Evolutionary conservation across 352 stramenopile species (phyloP), one percentile per base, ranked within the genome.

Genomic region (Phytophthora sojae): DNA sequence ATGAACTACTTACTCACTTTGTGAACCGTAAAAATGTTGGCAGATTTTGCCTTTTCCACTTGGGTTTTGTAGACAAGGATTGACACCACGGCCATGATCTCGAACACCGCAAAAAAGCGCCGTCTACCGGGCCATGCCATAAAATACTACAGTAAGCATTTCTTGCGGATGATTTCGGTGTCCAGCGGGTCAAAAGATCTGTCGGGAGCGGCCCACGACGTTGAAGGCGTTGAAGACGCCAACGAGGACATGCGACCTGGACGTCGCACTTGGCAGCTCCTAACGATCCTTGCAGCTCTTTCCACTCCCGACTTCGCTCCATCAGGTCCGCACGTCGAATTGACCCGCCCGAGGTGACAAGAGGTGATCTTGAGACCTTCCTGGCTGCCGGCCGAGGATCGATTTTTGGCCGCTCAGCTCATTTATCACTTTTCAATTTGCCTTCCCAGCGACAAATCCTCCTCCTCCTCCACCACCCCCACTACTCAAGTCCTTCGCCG

Each of bases 391-490:
- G 21, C 30, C 30, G 4, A 39, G 32, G 9, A 57, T 47, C 51
- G 57, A 50, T 21, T 3, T 3, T 44, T 44, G 49, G 50, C 47
- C 32, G 30, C 21, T 9, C 57, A 45, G 32, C 49, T 12, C 9
- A 50, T 60, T 23, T 42, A 42, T 80, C 73, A 80, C 62, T 78
- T 47, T 61, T 51, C 66, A 81, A 78, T 78, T 78, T 73, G 64
- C 74, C 66, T 71, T 37, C 63, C 66, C 66, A 72, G 42, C 74
- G 74, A 76, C 69, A 78, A 78, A 77, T 80, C 64, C 65, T 32
- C 50, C 39, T 21, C 14, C 39, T 17, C 39, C 55, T 32, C 54
- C 23, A 61, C 53, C 44, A 39, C 53, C 54, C n/a, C 45, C 37
- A 19, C 5, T 30, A 30, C 49, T 63, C 35, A 79, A 76, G 59